These are phyloP conservation scores for Vanrija pseudolonga DNA, from an alignment of 1,284 basidiomycete genomes.

Conservation along the genomic window DNA sequence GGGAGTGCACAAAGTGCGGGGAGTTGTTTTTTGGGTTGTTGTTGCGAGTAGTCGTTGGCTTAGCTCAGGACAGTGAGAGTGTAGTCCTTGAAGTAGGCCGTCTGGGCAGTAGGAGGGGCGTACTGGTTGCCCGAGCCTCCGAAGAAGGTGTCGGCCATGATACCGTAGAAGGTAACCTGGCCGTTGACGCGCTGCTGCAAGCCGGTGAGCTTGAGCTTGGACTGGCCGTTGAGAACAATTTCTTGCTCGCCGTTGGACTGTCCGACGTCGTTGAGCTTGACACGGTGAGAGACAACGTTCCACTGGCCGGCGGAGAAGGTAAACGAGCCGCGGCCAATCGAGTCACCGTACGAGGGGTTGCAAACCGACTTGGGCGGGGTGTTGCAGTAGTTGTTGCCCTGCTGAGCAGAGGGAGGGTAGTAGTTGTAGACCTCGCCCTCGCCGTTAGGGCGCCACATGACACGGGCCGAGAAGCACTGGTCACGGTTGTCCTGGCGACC, in stretches of 20 bases:
- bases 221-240: slow-evolving; percentile 59
- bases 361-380: slow-evolving; percentile 28
- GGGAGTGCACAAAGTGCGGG: no score
- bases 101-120: slow-evolving; percentile 59
- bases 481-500: slow-evolving; percentile 42
- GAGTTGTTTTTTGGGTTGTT: neutral
- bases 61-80: slow-evolving; percentile 58
- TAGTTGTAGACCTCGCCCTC: slow-evolving; percentile 47
- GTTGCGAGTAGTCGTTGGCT: neutral
- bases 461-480: slow-evolving; percentile 46
- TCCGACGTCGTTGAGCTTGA: slow-evolving; percentile 60
- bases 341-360: slow-evolving; percentile 44
- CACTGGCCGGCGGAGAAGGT: slow-evolving; percentile 61
- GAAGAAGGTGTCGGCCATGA: slow-evolving; percentile 69
- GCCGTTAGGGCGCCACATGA: slow-evolving; percentile 49
- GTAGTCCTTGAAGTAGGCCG: slow-evolving; percentile 63
- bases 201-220: slow-evolving; percentile 56
- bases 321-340: slow-evolving; percentile 69
- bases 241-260: slow-evolving; percentile 54
- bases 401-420: slow-evolving; percentile 15
- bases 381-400: slow-evolving; percentile 26
- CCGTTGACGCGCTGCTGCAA: slow-evolving; percentile 55
- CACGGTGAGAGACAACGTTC: slow-evolving; percentile 59
- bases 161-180: slow-evolving; percentile 54
- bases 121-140: slow-evolving; percentile 51